These are phyloP conservation scores for Epichloe scottii DNA, from an alignment of 2,329 filamentous ascomycete genomes.

Conservation along the genomic window DNA sequence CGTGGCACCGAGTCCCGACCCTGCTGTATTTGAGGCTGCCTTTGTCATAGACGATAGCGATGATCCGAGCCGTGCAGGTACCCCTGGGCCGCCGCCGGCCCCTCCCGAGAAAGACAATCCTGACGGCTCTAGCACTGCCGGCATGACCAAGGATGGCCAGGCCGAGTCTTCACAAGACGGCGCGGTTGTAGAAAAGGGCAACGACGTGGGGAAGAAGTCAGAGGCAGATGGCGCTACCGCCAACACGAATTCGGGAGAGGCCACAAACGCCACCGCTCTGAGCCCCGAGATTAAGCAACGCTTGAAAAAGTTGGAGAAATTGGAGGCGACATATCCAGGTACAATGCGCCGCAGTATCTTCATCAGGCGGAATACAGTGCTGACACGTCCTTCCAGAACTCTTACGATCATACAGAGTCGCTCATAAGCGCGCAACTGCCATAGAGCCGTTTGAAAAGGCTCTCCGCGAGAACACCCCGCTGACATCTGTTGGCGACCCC, in stretches of 20 bases:
- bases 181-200: slow-evolving; percentile 11
- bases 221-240: slow-evolving; percentile 4
- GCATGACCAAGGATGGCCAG: slow-evolving; percentile 9
- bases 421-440: slow-evolving; percentile 71
- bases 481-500: slow-evolving; percentile 79
- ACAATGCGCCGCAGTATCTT: slow-evolving; percentile 11
- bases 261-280: slow-evolving; percentile 35
- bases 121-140: slow-evolving; percentile 9
- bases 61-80: slow-evolving; percentile 46
- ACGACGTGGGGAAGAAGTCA: slow-evolving; percentile 9
- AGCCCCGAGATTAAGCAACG: slow-evolving; percentile 63
- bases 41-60: slow-evolving; percentile 82
- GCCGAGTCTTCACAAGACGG: slow-evolving; percentile 12
- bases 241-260: neutral
- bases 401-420: slow-evolving; percentile 80
- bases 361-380: neutral
- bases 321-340: slow-evolving; percentile 82
- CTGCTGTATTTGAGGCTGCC: slow-evolving; percentile 74
- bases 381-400: slow-evolving; percentile 45
- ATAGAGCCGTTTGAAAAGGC: slow-evolving; percentile 91
- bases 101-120: slow-evolving; percentile 22
- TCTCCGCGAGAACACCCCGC: slow-evolving; percentile 81
- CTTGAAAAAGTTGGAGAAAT: slow-evolving; percentile 75
- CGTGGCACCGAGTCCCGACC: slow-evolving; percentile 51
- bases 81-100: slow-evolving; percentile 34